Evolutionary conservation across 2,329 filamentous ascomycete species (phyloP).

Genomic region (Phoma herbarum): DNA sequence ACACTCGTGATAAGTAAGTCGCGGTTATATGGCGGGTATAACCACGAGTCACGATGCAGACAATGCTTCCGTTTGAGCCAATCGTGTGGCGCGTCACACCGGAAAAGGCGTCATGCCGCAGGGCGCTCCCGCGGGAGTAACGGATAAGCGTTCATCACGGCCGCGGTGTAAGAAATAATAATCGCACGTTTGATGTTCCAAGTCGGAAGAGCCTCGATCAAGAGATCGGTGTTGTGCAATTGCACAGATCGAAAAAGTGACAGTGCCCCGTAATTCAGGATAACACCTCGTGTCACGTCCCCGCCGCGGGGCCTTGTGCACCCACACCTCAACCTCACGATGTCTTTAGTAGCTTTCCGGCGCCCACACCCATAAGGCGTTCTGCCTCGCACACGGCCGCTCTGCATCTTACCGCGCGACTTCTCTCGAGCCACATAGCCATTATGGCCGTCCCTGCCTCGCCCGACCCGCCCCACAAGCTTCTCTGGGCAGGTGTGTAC

Average conservation of each 20-base stretch:
- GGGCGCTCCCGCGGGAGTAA: constrained; percentile 10
- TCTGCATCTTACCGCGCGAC: background rate
- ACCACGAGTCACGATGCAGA: constrained; percentile 4
- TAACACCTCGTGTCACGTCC: constrained; percentile 4
- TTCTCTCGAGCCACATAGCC: background rate
- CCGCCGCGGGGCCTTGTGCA: constrained; percentile 14
- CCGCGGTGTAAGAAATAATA: background rate
- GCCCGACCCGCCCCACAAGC: constrained; percentile 25
- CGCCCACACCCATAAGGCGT: background rate
- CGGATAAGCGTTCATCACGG: constrained; percentile 12
- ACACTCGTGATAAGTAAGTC: background rate
- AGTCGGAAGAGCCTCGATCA: background rate
- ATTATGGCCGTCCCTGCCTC: constrained; percentile 29
- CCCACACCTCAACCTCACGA: background rate
- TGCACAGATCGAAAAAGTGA: background rate
- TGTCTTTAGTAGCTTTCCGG: background rate
- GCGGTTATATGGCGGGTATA: constrained; percentile 21
- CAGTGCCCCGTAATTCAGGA: background rate
- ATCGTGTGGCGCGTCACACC: background rate
- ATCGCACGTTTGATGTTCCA: background rate
- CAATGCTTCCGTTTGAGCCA: constrained; percentile 2
- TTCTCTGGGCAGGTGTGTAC: constrained; percentile 47
- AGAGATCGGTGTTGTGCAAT: background rate
- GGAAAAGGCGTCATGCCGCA: constrained; percentile 15
- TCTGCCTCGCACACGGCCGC: background rate